phyloP scores from a whole-genome alignment of 2,329 filamentous ascomycete species.

The Coniochaeta sp. region DNA sequence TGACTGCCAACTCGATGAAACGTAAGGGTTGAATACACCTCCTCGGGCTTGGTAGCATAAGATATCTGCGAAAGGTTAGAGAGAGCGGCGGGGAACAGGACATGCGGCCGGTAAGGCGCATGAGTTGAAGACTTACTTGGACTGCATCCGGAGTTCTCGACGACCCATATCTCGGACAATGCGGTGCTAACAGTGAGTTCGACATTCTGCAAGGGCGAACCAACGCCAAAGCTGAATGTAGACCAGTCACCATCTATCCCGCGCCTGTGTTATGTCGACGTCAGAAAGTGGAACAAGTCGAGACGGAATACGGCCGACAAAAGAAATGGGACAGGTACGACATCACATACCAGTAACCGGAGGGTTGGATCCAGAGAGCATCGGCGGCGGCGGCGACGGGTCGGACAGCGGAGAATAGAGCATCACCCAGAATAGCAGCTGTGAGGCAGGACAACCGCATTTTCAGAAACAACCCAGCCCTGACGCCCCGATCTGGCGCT shows the following conservation, averaged over 20 bases:
- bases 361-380: conserved; percentile 18
- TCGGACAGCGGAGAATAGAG: conserved; percentile 15
- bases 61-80: conserved; percentile 30
- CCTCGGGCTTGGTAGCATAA: conserved; percentile 52
- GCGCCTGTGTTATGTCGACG: conserved; percentile 37
- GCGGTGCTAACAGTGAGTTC: conserved; percentile 58
- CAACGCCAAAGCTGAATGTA: conserved; percentile 54
- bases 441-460: conserved; percentile 19
- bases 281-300: conserved; percentile 9
- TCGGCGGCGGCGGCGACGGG: conserved; percentile 9
- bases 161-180: conserved; percentile 64
- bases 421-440: conserved; percentile 17
- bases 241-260: conserved; percentile 68
- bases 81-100: background rate
- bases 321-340: background rate
- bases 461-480: conserved; percentile 15
- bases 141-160: conserved; percentile 51
- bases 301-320: background rate
- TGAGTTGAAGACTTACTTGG: conserved; percentile 32
- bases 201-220: conserved; percentile 30
- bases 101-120: conserved; percentile 4
- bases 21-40: conserved; percentile 44
- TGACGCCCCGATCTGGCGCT: conserved; percentile 10
- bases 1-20: conserved; percentile 51
- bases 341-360: conserved; percentile 17